Evolutionary conservation across 495 filamentous ascomycete species (phyloP).

Genomic region (Thozetella sp.): DNA sequence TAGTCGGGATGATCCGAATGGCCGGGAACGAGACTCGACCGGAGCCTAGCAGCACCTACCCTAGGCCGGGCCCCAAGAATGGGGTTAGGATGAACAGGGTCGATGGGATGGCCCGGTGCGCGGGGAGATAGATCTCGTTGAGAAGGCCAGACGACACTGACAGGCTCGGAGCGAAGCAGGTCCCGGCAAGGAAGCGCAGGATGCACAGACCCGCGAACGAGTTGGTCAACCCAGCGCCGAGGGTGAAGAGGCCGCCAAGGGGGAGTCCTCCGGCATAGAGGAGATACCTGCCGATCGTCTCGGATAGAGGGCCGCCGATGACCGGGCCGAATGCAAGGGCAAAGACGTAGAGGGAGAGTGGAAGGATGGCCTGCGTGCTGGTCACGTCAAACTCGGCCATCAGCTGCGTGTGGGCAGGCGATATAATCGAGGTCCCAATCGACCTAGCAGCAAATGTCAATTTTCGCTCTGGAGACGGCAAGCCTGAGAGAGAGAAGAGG

Average conservation of each 20-base stretch:
- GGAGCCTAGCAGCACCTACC: conserved; percentile 26
- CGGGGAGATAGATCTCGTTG: conserved; percentile 51
- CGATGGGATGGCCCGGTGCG: conserved; percentile 42
- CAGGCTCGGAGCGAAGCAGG: conserved; percentile 54
- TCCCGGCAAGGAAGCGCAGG: conserved; percentile 64
- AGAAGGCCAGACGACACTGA: conserved; percentile 57
- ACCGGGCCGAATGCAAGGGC: conserved; percentile 62
- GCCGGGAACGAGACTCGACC: no score
- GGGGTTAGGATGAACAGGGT: conserved; percentile 56
- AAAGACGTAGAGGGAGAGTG: conserved; percentile 57
- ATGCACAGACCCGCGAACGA: conserved; percentile 57
- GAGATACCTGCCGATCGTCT: conserved; percentile 52
- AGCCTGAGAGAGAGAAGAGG: conserved; percentile 1
- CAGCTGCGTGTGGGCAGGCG: conserved; percentile 43
- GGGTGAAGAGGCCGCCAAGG: conserved; percentile 60
- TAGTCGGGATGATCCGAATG: no score
- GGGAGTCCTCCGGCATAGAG: conserved; percentile 54
- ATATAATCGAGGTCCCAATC: conserved; percentile 55
- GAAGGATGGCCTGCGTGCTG: conserved; percentile 53
- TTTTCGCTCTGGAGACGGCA: neutral
- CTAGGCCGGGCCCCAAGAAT: conserved; percentile 59
- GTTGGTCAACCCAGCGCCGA: conserved; percentile 61
- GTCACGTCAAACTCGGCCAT: conserved; percentile 46
- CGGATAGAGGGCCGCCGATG: conserved; percentile 60
- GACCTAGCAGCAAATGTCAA: conserved; percentile 43